Conservation (phyloP, 768 basidiomycete species). For the Crucibulum laeve region DNA sequence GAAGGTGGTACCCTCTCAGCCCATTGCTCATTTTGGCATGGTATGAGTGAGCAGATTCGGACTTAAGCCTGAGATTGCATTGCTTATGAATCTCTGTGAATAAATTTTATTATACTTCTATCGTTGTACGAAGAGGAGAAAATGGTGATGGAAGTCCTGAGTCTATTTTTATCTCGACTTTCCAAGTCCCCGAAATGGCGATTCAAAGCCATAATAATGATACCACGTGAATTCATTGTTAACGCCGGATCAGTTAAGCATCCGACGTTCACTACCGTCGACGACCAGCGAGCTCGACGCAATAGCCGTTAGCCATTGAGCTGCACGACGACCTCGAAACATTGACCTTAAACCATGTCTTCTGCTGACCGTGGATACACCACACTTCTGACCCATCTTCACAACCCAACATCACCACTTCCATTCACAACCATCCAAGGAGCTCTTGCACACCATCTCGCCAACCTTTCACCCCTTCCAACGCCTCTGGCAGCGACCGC, state of each 20-base stretch:
- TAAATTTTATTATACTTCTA: neutral
- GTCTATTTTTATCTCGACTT: too few species aligned
- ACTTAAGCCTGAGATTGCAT: slow-evolving; percentile 5
- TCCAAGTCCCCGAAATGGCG: neutral
- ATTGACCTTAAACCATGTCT: slow-evolving; percentile 12
- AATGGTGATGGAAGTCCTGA: too few species aligned
- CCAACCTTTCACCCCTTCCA: slow-evolving; percentile 42
- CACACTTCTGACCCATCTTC: slow-evolving; percentile 48
- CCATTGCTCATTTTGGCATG: slow-evolving; percentile 28
- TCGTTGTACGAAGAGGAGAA: neutral
- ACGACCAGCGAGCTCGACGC: too few species aligned
- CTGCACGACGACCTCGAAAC: too few species aligned
- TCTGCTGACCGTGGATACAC: slow-evolving; percentile 18
- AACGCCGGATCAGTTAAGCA: too few species aligned
- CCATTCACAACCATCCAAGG: slow-evolving; percentile 47
- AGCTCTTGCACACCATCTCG: slow-evolving; percentile 57
- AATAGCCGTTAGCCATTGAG: too few species aligned
- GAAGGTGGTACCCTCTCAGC: slow-evolving; percentile 11
- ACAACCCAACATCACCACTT: slow-evolving; percentile 36
- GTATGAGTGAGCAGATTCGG: slow-evolving; percentile 15
- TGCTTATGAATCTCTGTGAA: neutral
- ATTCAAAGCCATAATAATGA: neutral
- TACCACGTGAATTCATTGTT: too few species aligned
- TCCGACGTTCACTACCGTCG: too few species aligned
- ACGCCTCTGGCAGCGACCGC: slow-evolving; percentile 55